Base-by-base conservation (phyloP, 148 eudicot species). In the Amaranthus hypochondriacus region DNA sequence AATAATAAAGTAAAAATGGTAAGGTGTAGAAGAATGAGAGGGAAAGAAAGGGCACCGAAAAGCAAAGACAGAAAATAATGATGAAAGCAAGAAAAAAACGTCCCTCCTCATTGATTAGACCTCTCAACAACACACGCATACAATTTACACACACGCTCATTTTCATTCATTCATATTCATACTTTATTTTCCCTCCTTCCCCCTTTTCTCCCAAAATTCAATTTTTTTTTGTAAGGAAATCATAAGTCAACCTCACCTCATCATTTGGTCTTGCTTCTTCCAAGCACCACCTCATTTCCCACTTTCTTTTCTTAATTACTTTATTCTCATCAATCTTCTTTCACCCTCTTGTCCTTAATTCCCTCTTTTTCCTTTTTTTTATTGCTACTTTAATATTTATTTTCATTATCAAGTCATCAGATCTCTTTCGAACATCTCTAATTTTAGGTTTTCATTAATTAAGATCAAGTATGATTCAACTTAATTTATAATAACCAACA, bases 191-290 rank as follows among this genome's bases (percentile, higher is more conserved):
- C 42, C 48, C 56, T 68, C 71, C 77, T 18, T 76, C 71, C 48
- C 18, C 57, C 21, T 62, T 68, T 82, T 70, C 62, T 59, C 61
- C 62, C 61, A 28, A 18, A 68, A 61, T 76, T 63, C 73, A 75
- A 65, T 79, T 63, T 76, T 83, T 90, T 86, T 67, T 75, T 71
- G 78, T 48, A 28, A 28, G 39, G 39, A 28, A 28, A 28, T 28
- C 39, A 28, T 28, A 90, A 93, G 98, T 93, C 98, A 93, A 93
- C 98, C 92, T 83, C 91, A 78, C 86, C 92, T 88, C 92, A 93
- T 93, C 91, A 93, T 93, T 91, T 89, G 98, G 98, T 93, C 98
- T 89, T 89, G 89, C 81, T 87, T 81, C 83, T 84, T 82, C 80
- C 79, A 18, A 85, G 82, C 91, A 83, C 85, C 90, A 86, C 84